Evolutionary conservation across 106 monocot genomes (phyloP).

Genomic region (Dioscorea dumetorum): DNA sequence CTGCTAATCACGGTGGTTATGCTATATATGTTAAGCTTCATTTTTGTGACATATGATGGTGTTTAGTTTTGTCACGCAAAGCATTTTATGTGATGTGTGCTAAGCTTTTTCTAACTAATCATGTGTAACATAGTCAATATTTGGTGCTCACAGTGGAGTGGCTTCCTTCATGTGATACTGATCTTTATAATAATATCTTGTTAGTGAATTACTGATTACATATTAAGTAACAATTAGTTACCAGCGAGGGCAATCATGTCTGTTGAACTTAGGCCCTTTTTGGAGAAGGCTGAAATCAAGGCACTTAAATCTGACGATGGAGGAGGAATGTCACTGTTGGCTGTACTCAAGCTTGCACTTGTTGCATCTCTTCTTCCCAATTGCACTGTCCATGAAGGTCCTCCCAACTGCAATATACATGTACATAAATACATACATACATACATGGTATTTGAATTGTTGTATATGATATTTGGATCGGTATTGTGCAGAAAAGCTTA

Average conservation of each 20-base stretch:
- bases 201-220: background rate
- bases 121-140: too few relatives aligned
- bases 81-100: too few relatives aligned
- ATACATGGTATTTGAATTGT: too few relatives aligned
- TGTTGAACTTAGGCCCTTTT: slow-evolving; percentile 32
- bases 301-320: slow-evolving; percentile 23
- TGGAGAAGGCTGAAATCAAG: slow-evolving; percentile 29
- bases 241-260: slow-evolving; percentile 64
- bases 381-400: slow-evolving; percentile 58
- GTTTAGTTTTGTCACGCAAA: too few relatives aligned
- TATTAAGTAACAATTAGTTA: slow-evolving; percentile 1
- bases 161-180: too few relatives aligned
- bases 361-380: slow-evolving; percentile 69
- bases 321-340: slow-evolving; percentile 55
- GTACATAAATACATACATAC: background rate
- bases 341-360: slow-evolving; percentile 49
- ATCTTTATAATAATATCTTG: background rate
- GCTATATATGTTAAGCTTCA: too few relatives aligned
- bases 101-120: too few relatives aligned
- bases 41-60: too few relatives aligned
- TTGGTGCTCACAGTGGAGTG: too few relatives aligned
- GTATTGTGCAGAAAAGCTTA: slow-evolving; percentile 6
- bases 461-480: background rate
- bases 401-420: slow-evolving; percentile 42
- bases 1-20: too few relatives aligned